Percentiles rank a stretch among this genome's conserved stretches.
phyloP scores from a whole-genome alignment of 2,329 filamentous ascomycete genomes.

The Hypoxylon sp. region DNA sequence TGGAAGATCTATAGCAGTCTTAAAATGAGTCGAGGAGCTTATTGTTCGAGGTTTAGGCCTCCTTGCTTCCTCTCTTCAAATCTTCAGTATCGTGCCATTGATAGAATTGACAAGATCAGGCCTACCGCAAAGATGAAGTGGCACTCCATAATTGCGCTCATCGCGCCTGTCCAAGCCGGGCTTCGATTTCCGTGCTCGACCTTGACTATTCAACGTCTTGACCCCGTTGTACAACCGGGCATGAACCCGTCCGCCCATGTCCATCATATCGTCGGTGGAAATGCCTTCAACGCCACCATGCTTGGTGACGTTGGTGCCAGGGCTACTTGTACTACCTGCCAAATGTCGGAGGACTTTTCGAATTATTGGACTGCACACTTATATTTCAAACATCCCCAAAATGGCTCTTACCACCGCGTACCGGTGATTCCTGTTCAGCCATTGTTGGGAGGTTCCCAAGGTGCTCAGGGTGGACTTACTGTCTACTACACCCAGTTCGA shows the following conservation, averaged over 20 bases:
- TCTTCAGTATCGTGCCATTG: conserved; percentile 19
- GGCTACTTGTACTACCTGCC: conserved; percentile 51
- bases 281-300: conserved; percentile 52
- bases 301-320: conserved; percentile 48
- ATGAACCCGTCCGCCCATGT: conserved; percentile 49
- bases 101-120: conserved; percentile 20
- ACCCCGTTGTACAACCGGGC: conserved; percentile 51
- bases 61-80: conserved; percentile 14
- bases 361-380: conserved; percentile 53
- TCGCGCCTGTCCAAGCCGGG: conserved; percentile 50
- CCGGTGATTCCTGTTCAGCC: conserved; percentile 47
- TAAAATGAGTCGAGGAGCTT: conserved; percentile 28
- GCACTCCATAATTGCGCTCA: conserved; percentile 46
- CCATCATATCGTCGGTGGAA: conserved; percentile 53
- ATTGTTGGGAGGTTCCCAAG: conserved; percentile 43
- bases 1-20: not conserved
- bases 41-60: conserved; percentile 11
- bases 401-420: conserved; percentile 52
- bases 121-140: conserved; percentile 48
- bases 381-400: conserved; percentile 52
- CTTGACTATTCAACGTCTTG: conserved; percentile 51
- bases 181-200: conserved; percentile 52
- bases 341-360: conserved; percentile 50
- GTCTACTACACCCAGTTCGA: conserved; percentile 53
- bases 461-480: conserved; percentile 51